Evolutionary conservation across 139 green algal species (phyloP).

Genomic region (Chlorella ohadii): DNA sequence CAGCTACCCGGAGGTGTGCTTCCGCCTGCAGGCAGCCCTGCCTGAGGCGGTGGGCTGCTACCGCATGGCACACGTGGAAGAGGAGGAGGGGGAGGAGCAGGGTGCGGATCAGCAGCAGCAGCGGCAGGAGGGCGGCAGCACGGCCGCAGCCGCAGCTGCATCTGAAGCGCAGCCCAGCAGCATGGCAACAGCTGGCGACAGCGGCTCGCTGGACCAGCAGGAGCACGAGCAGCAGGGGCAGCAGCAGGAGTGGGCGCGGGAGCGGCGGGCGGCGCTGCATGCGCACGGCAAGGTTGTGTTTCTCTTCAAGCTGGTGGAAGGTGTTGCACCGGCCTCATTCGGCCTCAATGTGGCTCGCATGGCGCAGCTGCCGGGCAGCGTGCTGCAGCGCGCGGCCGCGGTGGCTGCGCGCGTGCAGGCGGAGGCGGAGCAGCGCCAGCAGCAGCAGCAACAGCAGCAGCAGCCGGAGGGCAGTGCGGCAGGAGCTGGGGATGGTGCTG

Average conservation of each 20-base stretch:
- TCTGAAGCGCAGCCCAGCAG: too few relatives aligned
- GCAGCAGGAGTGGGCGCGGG: not conserved
- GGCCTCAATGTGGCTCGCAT: conserved; percentile 91
- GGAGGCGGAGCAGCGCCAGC: not conserved
- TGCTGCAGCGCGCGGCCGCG: conserved; percentile 45
- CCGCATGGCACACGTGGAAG: conserved; percentile 56
- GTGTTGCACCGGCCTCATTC: conserved; percentile 80
- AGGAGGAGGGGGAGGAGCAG: conserved; percentile 9
- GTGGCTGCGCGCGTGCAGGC: conserved; percentile 23
- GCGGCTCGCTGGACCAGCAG: not conserved
- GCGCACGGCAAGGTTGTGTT: conserved; percentile 73
- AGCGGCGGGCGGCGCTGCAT: not conserved
- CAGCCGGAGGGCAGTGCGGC: not conserved
- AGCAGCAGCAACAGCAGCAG: not conserved
- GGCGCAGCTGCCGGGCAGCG: conserved; percentile 66
- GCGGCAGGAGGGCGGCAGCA: not conserved
- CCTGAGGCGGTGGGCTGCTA: conserved; percentile 27
- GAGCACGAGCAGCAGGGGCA: not conserved
- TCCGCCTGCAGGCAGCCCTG: conserved; percentile 28
- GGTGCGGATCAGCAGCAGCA: not conserved
- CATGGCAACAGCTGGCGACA: not conserved
- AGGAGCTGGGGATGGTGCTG: not conserved
- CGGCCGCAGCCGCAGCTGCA: not conserved
- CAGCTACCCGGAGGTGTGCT: conserved; percentile 33
- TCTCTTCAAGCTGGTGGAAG: conserved; percentile 83